A percentile compares a stretch with the other conserved stretches of the same genome.
Conservation (phyloP, 306 rosid species). For the Geum urbanum region DNA sequence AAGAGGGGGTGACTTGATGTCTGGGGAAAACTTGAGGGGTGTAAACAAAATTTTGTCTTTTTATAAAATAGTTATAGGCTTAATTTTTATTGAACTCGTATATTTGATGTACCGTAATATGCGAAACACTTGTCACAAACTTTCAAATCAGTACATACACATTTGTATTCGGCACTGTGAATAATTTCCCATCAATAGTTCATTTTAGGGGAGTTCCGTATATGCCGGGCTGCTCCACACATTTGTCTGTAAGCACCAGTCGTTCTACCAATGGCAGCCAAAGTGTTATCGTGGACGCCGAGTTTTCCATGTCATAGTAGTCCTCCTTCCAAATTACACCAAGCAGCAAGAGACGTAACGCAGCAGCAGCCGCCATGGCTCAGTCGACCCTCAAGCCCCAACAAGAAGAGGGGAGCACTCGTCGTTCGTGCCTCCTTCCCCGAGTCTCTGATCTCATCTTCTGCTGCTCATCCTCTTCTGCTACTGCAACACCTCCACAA, state of each 20-base stretch:
- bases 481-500: constrained; percentile 4
- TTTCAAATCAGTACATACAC: too few species aligned
- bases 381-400: constrained; percentile 19
- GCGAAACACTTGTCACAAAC: too few species aligned
- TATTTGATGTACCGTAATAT: too few species aligned
- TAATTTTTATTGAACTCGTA: too few species aligned
- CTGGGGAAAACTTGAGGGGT: too few species aligned
- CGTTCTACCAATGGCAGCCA: background rate
- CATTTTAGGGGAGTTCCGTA: too few species aligned
- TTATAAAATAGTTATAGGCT: too few species aligned
- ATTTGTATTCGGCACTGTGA: too few species aligned
- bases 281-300: background rate
- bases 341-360: background rate
- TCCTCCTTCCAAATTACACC: background rate
- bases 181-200: too few species aligned
- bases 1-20: too few species aligned
- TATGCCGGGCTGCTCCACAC: too few species aligned
- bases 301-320: background rate
- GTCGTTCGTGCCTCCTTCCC: constrained; percentile 37
- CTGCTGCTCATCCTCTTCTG: constrained; percentile 3
- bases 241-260: background rate
- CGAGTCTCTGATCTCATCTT: constrained; percentile 31
- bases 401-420: constrained; percentile 23
- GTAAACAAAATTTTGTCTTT: too few species aligned
- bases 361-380: constrained; percentile 29